These are phyloP conservation scores for Aegle marmelos DNA, from an alignment of 345 rosid genomes.

Conservation along the genomic window DNA sequence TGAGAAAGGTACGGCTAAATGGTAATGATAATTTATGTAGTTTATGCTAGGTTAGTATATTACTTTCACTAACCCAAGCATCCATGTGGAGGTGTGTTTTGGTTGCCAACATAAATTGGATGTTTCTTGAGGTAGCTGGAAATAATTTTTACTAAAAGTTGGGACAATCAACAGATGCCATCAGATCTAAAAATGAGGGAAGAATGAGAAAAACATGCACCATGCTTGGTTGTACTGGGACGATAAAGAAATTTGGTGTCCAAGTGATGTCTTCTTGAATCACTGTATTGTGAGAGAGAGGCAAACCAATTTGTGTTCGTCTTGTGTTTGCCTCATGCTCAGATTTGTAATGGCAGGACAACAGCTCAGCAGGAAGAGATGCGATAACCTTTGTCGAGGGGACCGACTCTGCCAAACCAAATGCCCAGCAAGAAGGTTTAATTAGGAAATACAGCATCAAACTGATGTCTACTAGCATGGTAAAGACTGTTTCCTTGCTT, in stretches of 20 bases:
- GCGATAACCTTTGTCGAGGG: slow-evolving; percentile 13
- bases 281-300: neutral
- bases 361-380: slow-evolving; percentile 14
- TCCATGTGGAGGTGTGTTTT: neutral
- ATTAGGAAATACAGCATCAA: slow-evolving; percentile 40
- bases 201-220: neutral
- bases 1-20: slow-evolving; percentile 29
- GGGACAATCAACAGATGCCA: neutral
- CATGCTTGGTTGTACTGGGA: neutral
- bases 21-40: neutral
- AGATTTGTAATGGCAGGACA: slow-evolving; percentile 21
- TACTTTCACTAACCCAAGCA: neutral
- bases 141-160: neutral
- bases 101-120: neutral
- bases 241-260: neutral
- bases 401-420: slow-evolving; percentile 11
- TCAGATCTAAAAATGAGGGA: neutral
- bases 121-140: neutral
- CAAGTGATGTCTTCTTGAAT: neutral
- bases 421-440: slow-evolving; percentile 24
- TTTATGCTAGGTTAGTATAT: neutral
- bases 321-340: neutral
- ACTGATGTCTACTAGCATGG: slow-evolving; percentile 33
- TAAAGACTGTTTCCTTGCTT: slow-evolving; percentile 22
- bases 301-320: neutral